These are phyloP conservation scores for Podospora anserina DNA, from an alignment of 495 filamentous ascomycete species.

Conservation along the genomic window DNA sequence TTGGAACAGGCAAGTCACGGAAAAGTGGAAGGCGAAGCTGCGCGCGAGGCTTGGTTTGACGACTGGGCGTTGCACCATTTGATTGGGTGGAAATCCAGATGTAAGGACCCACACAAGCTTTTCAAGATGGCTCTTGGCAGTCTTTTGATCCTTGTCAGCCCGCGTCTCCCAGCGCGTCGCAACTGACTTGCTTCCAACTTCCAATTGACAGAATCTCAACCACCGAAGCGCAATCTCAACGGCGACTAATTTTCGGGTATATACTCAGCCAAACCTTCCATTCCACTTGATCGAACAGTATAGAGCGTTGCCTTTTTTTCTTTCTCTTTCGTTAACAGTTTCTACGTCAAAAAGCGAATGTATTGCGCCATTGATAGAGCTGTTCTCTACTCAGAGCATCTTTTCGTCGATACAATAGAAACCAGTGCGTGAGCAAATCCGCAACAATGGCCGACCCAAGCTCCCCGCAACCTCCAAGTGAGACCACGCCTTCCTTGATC, in stretches of 20 bases:
- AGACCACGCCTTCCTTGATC: slow-evolving; percentile 40
- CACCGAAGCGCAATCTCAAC: background rate
- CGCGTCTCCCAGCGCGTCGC: slow-evolving; percentile 9
- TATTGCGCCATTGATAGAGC: too few relatives aligned
- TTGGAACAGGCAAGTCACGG: background rate
- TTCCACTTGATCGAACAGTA: background rate
- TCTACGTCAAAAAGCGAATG: too few relatives aligned
- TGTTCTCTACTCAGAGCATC: too few relatives aligned
- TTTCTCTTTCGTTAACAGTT: too few relatives aligned
- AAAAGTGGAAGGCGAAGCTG: background rate
- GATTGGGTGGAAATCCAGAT: slow-evolving; percentile 3
- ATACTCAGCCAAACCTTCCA: background rate
- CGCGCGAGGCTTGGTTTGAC: background rate
- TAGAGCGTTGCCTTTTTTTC: background rate
- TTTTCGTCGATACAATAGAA: background rate
- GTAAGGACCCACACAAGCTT: slow-evolving; percentile 4
- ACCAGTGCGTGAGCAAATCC: background rate
- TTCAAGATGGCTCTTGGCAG: background rate
- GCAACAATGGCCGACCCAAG: slow-evolving; percentile 37
- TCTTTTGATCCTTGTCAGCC: slow-evolving; percentile 1
- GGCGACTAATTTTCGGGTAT: background rate
- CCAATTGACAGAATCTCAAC: background rate
- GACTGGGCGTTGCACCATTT: background rate
- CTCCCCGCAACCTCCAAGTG: slow-evolving; percentile 34
- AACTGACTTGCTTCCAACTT: background rate